Evolutionary conservation across 2,329 filamentous ascomycete genomes (phyloP).

Genomic region (Mycocentrospora acerina): DNA sequence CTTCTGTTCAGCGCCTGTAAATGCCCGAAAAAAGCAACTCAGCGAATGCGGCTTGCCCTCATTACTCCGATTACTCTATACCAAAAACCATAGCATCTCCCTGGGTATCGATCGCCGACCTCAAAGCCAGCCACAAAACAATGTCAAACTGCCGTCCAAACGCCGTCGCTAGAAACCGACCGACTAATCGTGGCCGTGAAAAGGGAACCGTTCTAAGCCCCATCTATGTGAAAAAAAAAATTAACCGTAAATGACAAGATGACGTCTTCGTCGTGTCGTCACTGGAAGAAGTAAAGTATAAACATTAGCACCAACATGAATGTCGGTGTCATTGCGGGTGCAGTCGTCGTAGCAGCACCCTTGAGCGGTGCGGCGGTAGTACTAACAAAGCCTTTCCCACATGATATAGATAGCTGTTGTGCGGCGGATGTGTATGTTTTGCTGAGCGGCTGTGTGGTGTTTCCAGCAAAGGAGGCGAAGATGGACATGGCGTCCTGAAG

Average conservation of each 20-base stretch:
- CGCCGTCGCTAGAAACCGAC: constrained; percentile 44
- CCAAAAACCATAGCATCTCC: too few relatives aligned
- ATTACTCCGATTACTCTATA: too few relatives aligned
- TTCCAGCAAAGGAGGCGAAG: constrained; percentile 68
- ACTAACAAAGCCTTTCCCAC: constrained; percentile 58
- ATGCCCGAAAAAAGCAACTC: too few relatives aligned
- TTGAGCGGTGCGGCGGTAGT: constrained; percentile 49
- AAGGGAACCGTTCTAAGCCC: too few relatives aligned
- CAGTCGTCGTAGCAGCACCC: constrained; percentile 25
- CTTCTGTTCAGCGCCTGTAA: too few relatives aligned
- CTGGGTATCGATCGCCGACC: too few relatives aligned
- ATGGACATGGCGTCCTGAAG: constrained; percentile 79
- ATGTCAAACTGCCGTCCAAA: constrained; percentile 23
- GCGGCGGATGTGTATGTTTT: constrained; percentile 72
- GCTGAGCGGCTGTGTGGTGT: constrained; percentile 66
- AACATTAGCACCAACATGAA: constrained; percentile 39
- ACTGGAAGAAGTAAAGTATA: constrained; percentile 36
- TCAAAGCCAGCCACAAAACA: too few relatives aligned
- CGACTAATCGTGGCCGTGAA: too few relatives aligned
- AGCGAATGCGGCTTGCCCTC: too few relatives aligned
- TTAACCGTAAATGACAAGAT: too few relatives aligned
- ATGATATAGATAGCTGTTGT: constrained; percentile 67
- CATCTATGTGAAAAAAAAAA: too few relatives aligned
- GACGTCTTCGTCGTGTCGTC: constrained; percentile 6
- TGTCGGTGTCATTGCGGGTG: constrained; percentile 27